Percentiles rank a stretch among this genome's conserved stretches.
Evolutionary conservation across 495 filamentous ascomycete genomes (phyloP).

Genomic region (Aspergillus haitiensis): DNA sequence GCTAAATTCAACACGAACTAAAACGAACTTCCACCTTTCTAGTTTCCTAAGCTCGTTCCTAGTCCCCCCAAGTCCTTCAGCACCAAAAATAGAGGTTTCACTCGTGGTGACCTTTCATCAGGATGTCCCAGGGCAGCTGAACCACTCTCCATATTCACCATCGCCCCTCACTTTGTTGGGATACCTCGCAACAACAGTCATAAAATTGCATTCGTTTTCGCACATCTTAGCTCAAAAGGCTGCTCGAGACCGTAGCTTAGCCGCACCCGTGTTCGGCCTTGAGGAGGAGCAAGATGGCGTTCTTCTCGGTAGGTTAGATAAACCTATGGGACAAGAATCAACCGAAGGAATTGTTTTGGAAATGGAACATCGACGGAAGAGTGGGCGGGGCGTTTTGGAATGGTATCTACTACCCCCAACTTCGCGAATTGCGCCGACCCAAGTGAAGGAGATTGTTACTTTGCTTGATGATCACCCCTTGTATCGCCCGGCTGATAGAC

Average conservation of each 20-base stretch:
- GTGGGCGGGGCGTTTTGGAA: conserved; percentile 74
- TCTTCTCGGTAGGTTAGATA: conserved; percentile 55
- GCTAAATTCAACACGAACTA: conserved; percentile 30
- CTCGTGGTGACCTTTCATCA: conserved; percentile 49
- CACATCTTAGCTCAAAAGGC: conserved; percentile 67
- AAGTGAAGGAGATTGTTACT: conserved; percentile 54
- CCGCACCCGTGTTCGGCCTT: conserved; percentile 74
- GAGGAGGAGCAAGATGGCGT: conserved; percentile 73
- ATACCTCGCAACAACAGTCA: conserved; percentile 68
- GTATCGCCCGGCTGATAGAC: conserved; percentile 54
- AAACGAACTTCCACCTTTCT: conserved; percentile 36
- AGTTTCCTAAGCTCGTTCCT: conserved; percentile 43
- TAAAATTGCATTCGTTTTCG: conserved; percentile 61
- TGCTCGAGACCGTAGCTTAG: conserved; percentile 67
- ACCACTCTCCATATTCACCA: conserved; percentile 62
- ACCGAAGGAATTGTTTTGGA: conserved; percentile 68
- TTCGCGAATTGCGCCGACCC: conserved; percentile 33
- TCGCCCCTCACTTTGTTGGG: conserved; percentile 59
- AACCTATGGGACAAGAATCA: conserved; percentile 46
- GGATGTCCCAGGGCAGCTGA: conserved; percentile 52
- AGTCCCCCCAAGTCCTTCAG: conserved; percentile 25
- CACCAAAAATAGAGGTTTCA: conserved; percentile 38
- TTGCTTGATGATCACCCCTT: conserved; percentile 77
- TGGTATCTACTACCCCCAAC: conserved; percentile 66
- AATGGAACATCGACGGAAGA: conserved; percentile 80